Evolutionary conservation across 108 stramenopile species (phyloP), one percentile per base, ranked within the genome.

Genomic region (Asterionellopsis glacialis): DNA sequence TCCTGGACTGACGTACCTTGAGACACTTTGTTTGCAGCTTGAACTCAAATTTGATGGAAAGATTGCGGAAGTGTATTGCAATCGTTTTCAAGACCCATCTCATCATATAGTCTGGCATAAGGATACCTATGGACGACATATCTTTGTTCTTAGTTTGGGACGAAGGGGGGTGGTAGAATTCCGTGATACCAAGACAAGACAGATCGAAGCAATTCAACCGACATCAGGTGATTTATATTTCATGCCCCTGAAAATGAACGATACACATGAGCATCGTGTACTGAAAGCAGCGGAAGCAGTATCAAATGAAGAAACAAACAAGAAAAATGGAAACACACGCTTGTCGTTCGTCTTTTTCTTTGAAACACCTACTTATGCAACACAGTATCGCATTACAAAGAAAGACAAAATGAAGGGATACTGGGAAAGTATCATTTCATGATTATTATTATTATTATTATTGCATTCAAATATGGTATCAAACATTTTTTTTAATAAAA

Each of bases 211-310:
- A 2, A 53, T 64, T 0, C 9, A 15, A 14, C 64, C 53, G 13
- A n/a, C 28, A n/a, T 26, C 64, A 5, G 64, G 64, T 12, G 64
- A 64, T 55, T 22, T 64, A 39, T 64, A 64, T 25, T 55, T 64
- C 28, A 64, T 64, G 64, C 54, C 64, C 9, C 53, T 64, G 5
- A 15, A 25, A 9, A 5, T 55, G 9, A 64, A 64, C 44, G 22
- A 55, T 41, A 64, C 64, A 9, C 64, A 64, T 25, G 1, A 19
- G 53, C 64, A 56, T 25, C 53, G 64, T 10, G 64, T 64, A 0
- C 55, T 51, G n/a, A 1, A 51, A 11, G 64, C 27, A 14, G 54
- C 16, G 14, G 59, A 44, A 21, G 45, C 25, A 2, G 9, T 2
- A 7, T 33, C 33, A 33, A 7, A 33, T 33, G 33, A 7, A 33